Evolutionary conservation across 2,329 filamentous ascomycete species (phyloP).

Genomic region (Didymella exigua): DNA sequence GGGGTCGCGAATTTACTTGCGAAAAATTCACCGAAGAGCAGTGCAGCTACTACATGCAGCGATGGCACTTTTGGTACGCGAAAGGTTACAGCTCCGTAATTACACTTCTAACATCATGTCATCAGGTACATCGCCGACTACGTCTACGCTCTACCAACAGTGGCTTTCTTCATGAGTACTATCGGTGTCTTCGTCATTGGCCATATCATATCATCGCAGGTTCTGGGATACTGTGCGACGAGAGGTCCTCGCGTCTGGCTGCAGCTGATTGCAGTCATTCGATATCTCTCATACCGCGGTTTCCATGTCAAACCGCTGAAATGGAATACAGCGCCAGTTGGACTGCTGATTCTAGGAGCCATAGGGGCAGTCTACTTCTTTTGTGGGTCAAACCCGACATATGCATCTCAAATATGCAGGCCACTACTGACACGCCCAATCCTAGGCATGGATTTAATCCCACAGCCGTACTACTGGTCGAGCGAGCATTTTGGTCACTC

Average conservation of each 20-base stretch:
- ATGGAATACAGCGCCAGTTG: constrained; percentile 40
- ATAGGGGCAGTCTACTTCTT: constrained; percentile 33
- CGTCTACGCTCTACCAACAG: constrained; percentile 58
- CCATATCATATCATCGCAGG: constrained; percentile 41
- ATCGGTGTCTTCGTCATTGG: constrained; percentile 57
- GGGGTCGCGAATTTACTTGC: constrained; percentile 31
- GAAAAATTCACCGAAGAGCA: constrained; percentile 51
- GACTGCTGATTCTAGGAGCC: constrained; percentile 30
- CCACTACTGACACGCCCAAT: not conserved
- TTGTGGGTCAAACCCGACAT: not conserved
- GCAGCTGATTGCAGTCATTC: constrained; percentile 21
- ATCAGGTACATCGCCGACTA: constrained; percentile 61
- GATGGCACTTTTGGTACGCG: constrained; percentile 58
- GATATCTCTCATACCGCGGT: constrained; percentile 38
- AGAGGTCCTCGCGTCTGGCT: not conserved
- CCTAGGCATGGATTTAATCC: constrained; percentile 27
- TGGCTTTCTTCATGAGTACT: constrained; percentile 59
- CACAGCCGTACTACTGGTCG: constrained; percentile 31
- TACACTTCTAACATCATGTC: not conserved
- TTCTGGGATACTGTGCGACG: constrained; percentile 26
- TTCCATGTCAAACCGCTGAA: constrained; percentile 27
- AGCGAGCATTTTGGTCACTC: constrained; percentile 28
- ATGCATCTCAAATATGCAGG: not conserved
- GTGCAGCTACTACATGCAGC: constrained; percentile 54
- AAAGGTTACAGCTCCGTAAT: not conserved